A percentile compares a stretch with the other conserved stretches of the same genome.
Evolutionary conservation across 202 grass and related monocot genomes (phyloP).

Genomic region (Setaria viridis): DNA sequence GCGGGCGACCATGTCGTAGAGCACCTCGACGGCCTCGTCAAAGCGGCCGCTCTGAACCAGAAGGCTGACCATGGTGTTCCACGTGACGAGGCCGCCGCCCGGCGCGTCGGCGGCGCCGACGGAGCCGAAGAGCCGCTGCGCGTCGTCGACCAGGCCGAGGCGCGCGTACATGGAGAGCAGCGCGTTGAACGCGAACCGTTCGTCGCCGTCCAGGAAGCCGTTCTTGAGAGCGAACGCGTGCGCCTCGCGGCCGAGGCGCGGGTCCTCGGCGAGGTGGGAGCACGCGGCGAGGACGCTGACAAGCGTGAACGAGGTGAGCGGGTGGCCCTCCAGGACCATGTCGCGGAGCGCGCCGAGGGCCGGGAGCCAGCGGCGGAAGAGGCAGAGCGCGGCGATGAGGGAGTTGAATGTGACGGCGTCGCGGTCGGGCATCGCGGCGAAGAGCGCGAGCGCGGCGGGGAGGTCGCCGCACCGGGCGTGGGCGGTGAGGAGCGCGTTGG

Average conservation of each 20-base stretch:
- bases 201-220: slow-evolving; percentile 44
- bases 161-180: slow-evolving; percentile 92
- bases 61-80: slow-evolving; percentile 91
- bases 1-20: slow-evolving; percentile 70
- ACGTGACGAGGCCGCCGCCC: slow-evolving; percentile 59
- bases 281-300: slow-evolving; percentile 80
- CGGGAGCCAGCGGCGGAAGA: slow-evolving; percentile 59
- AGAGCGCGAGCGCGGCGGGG: slow-evolving; percentile 57
- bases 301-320: slow-evolving; percentile 79
- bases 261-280: slow-evolving; percentile 60
- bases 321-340: slow-evolving; percentile 59
- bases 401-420: slow-evolving; percentile 83
- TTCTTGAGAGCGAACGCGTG: slow-evolving; percentile 76
- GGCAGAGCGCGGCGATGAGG: slow-evolving; percentile 72
- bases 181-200: slow-evolving; percentile 73
- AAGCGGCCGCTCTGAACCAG: slow-evolving; percentile 66
- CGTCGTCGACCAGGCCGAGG: slow-evolving; percentile 64
- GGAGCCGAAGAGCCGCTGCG: slow-evolving; percentile 54
- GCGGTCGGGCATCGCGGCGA: slow-evolving; percentile 52
- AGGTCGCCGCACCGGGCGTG: slow-evolving; percentile 75
- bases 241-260: slow-evolving; percentile 65
- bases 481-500: slow-evolving; percentile 75
- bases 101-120: slow-evolving; percentile 34
- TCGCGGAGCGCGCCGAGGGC: slow-evolving; percentile 59
- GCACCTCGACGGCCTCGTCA: slow-evolving; percentile 49